Conservation (phyloP, 129 eudicot species). For the Flaveria brownii region DNA sequence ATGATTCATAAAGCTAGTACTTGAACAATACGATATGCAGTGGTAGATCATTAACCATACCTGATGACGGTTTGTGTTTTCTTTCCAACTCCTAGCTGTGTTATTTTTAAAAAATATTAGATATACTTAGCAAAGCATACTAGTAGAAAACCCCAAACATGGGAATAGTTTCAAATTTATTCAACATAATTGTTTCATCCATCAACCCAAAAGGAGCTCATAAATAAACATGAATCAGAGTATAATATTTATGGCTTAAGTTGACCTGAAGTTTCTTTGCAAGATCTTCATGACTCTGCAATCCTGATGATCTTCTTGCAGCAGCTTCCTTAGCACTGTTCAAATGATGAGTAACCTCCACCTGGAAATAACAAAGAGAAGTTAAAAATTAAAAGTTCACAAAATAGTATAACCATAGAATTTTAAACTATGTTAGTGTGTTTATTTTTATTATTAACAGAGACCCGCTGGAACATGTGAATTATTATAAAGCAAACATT, state of each 20-base stretch:
- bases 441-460: background rate
- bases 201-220: background rate
- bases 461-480: background rate
- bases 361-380: conserved; percentile 40
- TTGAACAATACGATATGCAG: background rate
- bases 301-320: conserved; percentile 55
- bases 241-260: background rate
- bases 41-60: conserved; percentile 37
- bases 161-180: background rate
- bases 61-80: conserved; percentile 79
- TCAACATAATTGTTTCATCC: background rate
- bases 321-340: conserved; percentile 75
- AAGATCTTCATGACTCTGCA: conserved; percentile 86
- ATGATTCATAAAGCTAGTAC: background rate
- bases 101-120: conserved; percentile 12
- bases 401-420: background rate
- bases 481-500: background rate
- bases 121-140: background rate
- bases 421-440: background rate
- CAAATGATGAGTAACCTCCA: conserved; percentile 72
- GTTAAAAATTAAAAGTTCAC: background rate
- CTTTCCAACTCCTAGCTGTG: conserved; percentile 91
- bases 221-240: background rate
- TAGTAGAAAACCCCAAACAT: background rate
- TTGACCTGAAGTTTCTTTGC: conserved; percentile 86